Conservation (phyloP, 768 basidiomycete genomes). For the Auricularia sp. region DNA sequence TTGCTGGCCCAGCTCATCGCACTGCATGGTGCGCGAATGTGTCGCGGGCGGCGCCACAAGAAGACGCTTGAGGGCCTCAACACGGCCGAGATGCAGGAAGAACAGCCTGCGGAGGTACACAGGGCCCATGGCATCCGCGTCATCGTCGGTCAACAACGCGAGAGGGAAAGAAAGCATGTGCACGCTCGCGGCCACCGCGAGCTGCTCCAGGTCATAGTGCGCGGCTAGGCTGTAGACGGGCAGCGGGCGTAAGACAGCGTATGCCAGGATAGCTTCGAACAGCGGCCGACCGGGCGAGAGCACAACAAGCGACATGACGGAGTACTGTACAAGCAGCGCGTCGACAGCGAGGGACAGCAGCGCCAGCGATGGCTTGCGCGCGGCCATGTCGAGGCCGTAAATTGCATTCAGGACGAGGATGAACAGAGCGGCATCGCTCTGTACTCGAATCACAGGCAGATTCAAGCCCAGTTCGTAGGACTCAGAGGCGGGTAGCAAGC, state of each 20-base stretch:
- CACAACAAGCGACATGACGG: not conserved
- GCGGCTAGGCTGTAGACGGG: slow-evolving; percentile 12
- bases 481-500: too few species aligned
- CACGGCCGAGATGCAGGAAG: slow-evolving; percentile 27
- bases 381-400: slow-evolving; percentile 63
- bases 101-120: slow-evolving; percentile 32
- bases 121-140: slow-evolving; percentile 12
- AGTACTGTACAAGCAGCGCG: slow-evolving; percentile 2
- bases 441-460: not conserved
- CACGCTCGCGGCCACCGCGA: slow-evolving; percentile 11
- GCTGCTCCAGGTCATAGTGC: slow-evolving; percentile 8
- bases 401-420: slow-evolving; percentile 65
- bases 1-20: slow-evolving; percentile 35
- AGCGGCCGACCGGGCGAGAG: not conserved
- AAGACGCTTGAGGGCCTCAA: slow-evolving; percentile 24
- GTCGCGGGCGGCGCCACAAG: slow-evolving; percentile 17
- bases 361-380: slow-evolving; percentile 46
- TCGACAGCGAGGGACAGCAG: not conserved
- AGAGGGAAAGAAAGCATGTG: slow-evolving; percentile 7
- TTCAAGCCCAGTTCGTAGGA: not conserved
- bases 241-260: slow-evolving; percentile 52
- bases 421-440: slow-evolving; percentile 32
- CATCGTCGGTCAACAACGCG: slow-evolving; percentile 9
- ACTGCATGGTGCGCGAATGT: slow-evolving; percentile 21
- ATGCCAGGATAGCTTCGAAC: slow-evolving; percentile 48